Conservation (phyloP, 176 grass and related monocot genomes). For the Carex cristatella region DNA sequence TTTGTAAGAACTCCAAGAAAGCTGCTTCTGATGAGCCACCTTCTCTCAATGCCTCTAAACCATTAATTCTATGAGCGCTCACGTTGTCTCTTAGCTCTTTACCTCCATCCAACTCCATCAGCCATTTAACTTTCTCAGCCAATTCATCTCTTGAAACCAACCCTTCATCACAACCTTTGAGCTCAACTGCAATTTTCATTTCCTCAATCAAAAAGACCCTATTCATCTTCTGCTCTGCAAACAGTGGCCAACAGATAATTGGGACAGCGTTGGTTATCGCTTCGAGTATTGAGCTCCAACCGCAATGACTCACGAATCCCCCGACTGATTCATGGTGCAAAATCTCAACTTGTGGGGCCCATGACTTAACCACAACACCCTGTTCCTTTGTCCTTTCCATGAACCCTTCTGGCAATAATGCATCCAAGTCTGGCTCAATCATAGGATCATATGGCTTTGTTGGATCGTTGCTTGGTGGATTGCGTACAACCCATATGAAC, state of each 20-base stretch:
- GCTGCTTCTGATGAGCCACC: slow-evolving; percentile 20
- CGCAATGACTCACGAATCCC: slow-evolving; percentile 26
- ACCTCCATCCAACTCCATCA: slow-evolving; percentile 12
- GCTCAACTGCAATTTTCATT: slow-evolving; percentile 14
- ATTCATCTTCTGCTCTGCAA: slow-evolving; percentile 22
- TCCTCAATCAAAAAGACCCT: slow-evolving; percentile 5
- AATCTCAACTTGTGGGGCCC: slow-evolving; percentile 30
- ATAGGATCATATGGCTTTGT: neutral
- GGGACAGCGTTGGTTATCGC: neutral
- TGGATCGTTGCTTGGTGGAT: neutral
- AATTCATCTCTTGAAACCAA: slow-evolving; percentile 10
- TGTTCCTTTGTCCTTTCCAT: slow-evolving; percentile 13
- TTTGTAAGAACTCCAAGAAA: slow-evolving; percentile 23
- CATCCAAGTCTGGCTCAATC: neutral
- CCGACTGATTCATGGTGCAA: slow-evolving; percentile 20
- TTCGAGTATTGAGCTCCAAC: slow-evolving; percentile 28
- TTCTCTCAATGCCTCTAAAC: slow-evolving; percentile 12
- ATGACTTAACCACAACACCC: slow-evolving; percentile 11
- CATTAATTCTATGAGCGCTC: slow-evolving; percentile 26
- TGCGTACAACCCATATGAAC: slow-evolving; percentile 23
- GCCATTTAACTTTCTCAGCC: slow-evolving; percentile 17
- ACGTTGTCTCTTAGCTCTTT: neutral
- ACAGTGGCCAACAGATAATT: slow-evolving; percentile 20
- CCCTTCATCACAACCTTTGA: slow-evolving; percentile 15
- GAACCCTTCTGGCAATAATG: slow-evolving; percentile 25